Conservation (phyloP, 2,329 filamentous ascomycete genomes). For the Parastagonospora nodorum region DNA sequence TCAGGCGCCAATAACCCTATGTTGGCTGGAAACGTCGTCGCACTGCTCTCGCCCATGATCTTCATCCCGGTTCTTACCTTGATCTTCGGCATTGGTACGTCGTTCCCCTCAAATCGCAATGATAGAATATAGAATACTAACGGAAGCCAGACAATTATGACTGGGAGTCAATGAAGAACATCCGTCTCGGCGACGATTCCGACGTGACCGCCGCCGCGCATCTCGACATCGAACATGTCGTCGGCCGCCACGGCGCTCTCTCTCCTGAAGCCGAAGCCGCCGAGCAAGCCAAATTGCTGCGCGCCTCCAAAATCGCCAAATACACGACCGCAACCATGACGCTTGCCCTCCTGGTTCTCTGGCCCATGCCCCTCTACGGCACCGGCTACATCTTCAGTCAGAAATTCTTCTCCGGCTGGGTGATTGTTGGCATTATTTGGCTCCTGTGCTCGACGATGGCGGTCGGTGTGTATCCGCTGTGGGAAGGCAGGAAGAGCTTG, state of each 20-base stretch:
- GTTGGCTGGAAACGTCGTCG: constrained; percentile 84
- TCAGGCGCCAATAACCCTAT: constrained; percentile 77
- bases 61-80: constrained; percentile 77
- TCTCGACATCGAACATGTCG: constrained; percentile 65
- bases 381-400: constrained; percentile 79
- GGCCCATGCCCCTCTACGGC: constrained; percentile 92
- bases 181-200: constrained; percentile 77
- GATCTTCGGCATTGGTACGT: constrained; percentile 58
- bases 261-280: constrained; percentile 37
- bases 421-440: constrained; percentile 71
- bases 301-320: constrained; percentile 58
- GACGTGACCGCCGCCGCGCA: constrained; percentile 68
- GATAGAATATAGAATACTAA: constrained; percentile 32
- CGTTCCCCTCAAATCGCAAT: not conserved
- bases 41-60: constrained; percentile 74
- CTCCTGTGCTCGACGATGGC: constrained; percentile 72
- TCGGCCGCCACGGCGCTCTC: constrained; percentile 43
- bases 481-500: constrained; percentile 60
- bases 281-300: constrained; percentile 51
- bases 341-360: constrained; percentile 74
- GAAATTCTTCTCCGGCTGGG: constrained; percentile 82
- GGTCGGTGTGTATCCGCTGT: constrained; percentile 81
- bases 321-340: constrained; percentile 67
- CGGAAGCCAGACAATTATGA: constrained; percentile 85
- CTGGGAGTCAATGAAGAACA: constrained; percentile 79